Evolutionary conservation across 768 basidiomycete species (phyloP).

Genomic region (Termitomyces sp.): DNA sequence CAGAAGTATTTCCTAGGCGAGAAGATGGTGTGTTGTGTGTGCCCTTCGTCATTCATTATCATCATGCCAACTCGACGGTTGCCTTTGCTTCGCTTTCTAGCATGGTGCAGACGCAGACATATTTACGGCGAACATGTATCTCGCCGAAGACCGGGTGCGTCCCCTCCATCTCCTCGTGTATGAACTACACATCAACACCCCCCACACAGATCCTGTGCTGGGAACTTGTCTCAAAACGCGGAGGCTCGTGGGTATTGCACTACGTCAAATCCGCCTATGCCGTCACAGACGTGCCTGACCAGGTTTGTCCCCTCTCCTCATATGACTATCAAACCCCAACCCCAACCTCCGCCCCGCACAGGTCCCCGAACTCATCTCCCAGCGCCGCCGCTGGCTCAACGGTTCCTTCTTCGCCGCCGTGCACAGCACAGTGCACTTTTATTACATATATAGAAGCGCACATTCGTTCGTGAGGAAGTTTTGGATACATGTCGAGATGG

Average conservation of each 20-base stretch:
- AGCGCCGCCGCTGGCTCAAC: constrained; percentile 95
- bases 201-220: constrained; percentile 78
- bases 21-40: constrained; percentile 45
- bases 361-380: constrained; percentile 92
- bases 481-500: constrained; percentile 92
- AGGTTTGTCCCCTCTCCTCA: constrained; percentile 39
- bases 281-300: constrained; percentile 91
- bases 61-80: no score
- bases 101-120: constrained; percentile 86
- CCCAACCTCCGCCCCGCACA: constrained; percentile 18
- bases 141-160: constrained; percentile 81
- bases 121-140: constrained; percentile 95
- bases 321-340: neutral
- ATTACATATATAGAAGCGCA: constrained; percentile 90
- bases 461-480: constrained; percentile 81
- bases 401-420: constrained; percentile 98
- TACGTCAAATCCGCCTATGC: constrained; percentile 96
- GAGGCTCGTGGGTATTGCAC: constrained; percentile 87
- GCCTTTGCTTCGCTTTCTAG: constrained; percentile 22
- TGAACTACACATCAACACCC: no score
- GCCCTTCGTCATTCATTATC: no score
- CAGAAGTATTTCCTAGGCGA: constrained; percentile 98
- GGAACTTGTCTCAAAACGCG: constrained; percentile 96
- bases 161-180: neutral
- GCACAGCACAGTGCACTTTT: constrained; percentile 89